A percentile compares a stretch with the other conserved stretches of the same genome.
phyloP scores from a whole-genome alignment of 345 rosid genomes.

The Erodium maritimum region DNA sequence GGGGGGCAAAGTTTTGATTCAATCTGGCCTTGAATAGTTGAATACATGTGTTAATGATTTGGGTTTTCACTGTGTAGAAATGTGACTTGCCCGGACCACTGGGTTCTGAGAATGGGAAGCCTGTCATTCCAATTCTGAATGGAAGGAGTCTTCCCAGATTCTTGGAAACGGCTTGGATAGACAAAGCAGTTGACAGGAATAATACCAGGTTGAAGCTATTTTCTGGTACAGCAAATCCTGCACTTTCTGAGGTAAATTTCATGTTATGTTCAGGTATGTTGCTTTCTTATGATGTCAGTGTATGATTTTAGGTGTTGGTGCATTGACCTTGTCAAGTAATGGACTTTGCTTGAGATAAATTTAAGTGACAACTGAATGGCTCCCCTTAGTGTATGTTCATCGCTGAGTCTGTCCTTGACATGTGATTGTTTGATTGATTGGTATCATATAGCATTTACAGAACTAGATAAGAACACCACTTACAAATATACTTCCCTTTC shows the following conservation, averaged over 20 bases:
- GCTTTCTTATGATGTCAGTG: not conserved
- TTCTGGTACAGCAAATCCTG: constrained; percentile 87
- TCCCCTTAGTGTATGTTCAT: not conserved
- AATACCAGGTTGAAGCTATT: constrained; percentile 72
- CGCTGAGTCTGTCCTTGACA: not conserved
- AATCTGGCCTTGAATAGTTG: too few species aligned
- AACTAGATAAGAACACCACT: too few species aligned
- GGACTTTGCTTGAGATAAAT: not conserved
- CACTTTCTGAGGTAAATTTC: constrained; percentile 64
- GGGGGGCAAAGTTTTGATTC: too few species aligned
- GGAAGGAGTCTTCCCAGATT: constrained; percentile 18
- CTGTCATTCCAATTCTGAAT: constrained; percentile 30
- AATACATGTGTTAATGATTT: not conserved
- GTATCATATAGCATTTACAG: not conserved
- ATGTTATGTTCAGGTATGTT: not conserved
- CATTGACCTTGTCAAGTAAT: not conserved
- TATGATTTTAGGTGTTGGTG: not conserved
- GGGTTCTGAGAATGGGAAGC: constrained; percentile 45
- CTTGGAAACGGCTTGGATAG: constrained; percentile 28
- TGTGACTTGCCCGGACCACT: constrained; percentile 54
- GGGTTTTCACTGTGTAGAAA: constrained; percentile 18
- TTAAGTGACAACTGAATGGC: not conserved
- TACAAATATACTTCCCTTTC: too few species aligned
- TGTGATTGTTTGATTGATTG: not conserved
- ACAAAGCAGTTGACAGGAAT: constrained; percentile 24